A percentile compares a stretch with the other conserved stretches of the same genome.
These are phyloP conservation scores for Aspergillaceae sp. DNA, from an alignment of 2,329 filamentous ascomycete species.

Conservation along the genomic window DNA sequence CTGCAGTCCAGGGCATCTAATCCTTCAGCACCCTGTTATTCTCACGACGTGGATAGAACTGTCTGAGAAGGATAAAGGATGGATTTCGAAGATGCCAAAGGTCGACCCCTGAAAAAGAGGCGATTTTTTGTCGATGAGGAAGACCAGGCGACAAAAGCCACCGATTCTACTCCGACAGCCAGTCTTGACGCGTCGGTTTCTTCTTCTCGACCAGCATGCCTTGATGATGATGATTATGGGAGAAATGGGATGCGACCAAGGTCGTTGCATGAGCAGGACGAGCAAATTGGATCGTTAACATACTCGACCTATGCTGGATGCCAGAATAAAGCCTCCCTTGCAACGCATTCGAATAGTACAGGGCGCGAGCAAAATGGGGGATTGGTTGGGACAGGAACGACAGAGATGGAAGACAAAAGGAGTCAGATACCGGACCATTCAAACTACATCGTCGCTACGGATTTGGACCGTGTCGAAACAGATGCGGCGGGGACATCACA, in stretches of 20 bases:
- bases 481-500: neutral
- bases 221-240: neutral
- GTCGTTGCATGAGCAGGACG: neutral
- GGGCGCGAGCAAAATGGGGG: neutral
- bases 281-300: neutral
- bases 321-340: neutral
- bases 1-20: neutral
- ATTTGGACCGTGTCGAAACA: neutral
- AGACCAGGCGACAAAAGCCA: slow-evolving; percentile 12
- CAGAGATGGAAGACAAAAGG: neutral
- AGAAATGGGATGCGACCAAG: neutral
- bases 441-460: too few relatives aligned
- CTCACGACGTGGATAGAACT: slow-evolving; percentile 9
- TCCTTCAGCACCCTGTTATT: too few relatives aligned
- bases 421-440: too few relatives aligned
- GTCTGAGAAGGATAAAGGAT: slow-evolving; percentile 14
- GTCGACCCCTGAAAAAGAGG: slow-evolving; percentile 52
- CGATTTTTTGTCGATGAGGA: slow-evolving; percentile 53
- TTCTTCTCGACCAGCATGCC: slow-evolving; percentile 1
- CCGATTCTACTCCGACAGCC: slow-evolving; percentile 1
- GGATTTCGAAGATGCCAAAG: slow-evolving; percentile 37
- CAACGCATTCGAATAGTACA: neutral
- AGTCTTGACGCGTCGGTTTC: slow-evolving; percentile 12
- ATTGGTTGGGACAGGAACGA: neutral
- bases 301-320: neutral